Conservation (phyloP, 164 flowering plant genomes). For the Aristolochia fimbriata region DNA sequence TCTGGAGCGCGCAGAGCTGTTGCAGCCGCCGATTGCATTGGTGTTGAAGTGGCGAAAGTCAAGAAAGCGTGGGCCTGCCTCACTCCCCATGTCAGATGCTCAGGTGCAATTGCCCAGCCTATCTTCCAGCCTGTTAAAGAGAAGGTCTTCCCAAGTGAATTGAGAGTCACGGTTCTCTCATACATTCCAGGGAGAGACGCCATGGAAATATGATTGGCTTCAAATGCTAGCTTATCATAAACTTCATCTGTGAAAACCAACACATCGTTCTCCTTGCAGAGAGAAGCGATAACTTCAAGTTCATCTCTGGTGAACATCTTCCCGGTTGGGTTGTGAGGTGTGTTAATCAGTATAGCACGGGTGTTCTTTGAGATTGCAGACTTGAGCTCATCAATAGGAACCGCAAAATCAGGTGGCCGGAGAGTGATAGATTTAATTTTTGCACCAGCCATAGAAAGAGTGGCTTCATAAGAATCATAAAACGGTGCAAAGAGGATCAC, state of each 20-base stretch:
- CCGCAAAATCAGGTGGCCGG: slow-evolving; percentile 77
- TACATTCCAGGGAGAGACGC: slow-evolving; percentile 98
- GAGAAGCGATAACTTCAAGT: slow-evolving; percentile 60
- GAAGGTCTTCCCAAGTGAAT: slow-evolving; percentile 92
- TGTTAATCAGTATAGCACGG: slow-evolving; percentile 77
- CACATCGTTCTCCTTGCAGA: slow-evolving; percentile 82
- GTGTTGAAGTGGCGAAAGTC: slow-evolving; percentile 87
- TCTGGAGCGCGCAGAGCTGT: slow-evolving; percentile 74
- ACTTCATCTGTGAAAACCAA: slow-evolving; percentile 87
- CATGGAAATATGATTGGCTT: slow-evolving; percentile 87
- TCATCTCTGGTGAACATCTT: slow-evolving; percentile 85
- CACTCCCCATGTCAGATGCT: slow-evolving; percentile 86
- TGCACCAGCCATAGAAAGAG: slow-evolving; percentile 96
- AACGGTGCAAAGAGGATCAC: slow-evolving; percentile 94
- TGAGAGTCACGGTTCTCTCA: slow-evolving; percentile 90
- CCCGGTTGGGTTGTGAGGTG: slow-evolving; percentile 97
- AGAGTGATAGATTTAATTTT: slow-evolving; percentile 56
- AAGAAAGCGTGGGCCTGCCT: slow-evolving; percentile 88
- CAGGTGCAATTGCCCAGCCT: slow-evolving; percentile 98
- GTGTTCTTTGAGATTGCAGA: slow-evolving; percentile 56
- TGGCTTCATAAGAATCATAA: slow-evolving; percentile 93
- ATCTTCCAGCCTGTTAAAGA: slow-evolving; percentile 98
- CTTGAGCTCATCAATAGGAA: slow-evolving; percentile 75
- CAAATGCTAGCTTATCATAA: slow-evolving; percentile 88
- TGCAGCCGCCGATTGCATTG: slow-evolving; percentile 82